A percentile compares a stretch with the other conserved stretches of the same genome.
These are phyloP conservation scores for Talaromyces sp. DNA, from an alignment of 2,329 filamentous ascomycete genomes.

Conservation along the genomic window DNA sequence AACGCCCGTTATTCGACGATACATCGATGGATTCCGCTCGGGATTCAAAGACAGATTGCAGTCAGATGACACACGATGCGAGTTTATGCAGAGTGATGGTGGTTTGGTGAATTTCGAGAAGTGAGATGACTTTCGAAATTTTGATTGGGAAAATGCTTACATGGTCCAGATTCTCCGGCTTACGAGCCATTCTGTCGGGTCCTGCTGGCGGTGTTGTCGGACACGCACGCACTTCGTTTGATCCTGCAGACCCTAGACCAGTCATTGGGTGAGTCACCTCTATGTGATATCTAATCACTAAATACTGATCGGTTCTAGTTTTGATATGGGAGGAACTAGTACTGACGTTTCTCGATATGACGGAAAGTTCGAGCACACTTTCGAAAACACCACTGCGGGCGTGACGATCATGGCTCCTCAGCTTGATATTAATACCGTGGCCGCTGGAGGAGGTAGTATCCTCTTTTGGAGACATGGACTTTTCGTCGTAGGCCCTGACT, in stretches of 20 bases:
- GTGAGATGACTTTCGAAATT: background rate
- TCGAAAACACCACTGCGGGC: slow-evolving; percentile 85
- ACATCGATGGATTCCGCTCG: slow-evolving; percentile 50
- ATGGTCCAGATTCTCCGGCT: slow-evolving; percentile 63
- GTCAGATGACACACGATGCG: slow-evolving; percentile 11
- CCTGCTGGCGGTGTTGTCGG: slow-evolving; percentile 90
- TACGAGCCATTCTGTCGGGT: slow-evolving; percentile 79
- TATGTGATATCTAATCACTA: background rate
- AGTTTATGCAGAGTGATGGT: slow-evolving; percentile 16
- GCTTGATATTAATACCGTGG: slow-evolving; percentile 89
- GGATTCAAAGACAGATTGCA: slow-evolving; percentile 71
- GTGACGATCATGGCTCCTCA: slow-evolving; percentile 91
- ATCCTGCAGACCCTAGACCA: slow-evolving; percentile 70
- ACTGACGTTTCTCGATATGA: slow-evolving; percentile 84
- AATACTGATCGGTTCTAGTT: slow-evolving; percentile 54
- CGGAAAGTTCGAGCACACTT: slow-evolving; percentile 84
- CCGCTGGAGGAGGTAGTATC: slow-evolving; percentile 66
- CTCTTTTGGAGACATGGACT: slow-evolving; percentile 82
- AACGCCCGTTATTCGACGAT: slow-evolving; percentile 68
- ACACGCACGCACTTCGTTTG: slow-evolving; percentile 86
- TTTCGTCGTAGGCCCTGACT: slow-evolving; percentile 87
- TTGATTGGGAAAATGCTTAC: background rate
- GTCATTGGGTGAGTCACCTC: slow-evolving; percentile 43
- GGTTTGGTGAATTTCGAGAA: slow-evolving; percentile 15
- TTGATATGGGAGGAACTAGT: slow-evolving; percentile 91